Evolutionary conservation across 2,329 filamentous ascomycete species (phyloP).

Genomic region (Exophiala sp.): DNA sequence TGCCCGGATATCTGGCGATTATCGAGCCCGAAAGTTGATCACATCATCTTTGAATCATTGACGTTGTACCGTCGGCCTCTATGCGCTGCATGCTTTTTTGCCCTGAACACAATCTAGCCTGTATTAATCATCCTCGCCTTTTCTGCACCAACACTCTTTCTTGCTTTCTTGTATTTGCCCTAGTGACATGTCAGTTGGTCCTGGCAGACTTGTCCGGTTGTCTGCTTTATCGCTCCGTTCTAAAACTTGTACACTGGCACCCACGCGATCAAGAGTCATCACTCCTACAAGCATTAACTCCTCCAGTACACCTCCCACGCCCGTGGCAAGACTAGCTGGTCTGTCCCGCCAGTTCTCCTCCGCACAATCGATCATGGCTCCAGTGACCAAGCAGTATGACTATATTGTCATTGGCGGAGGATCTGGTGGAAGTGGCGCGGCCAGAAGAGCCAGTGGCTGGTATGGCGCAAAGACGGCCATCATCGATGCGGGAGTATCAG

Average conservation of each 20-base stretch:
- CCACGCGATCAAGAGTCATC: slow-evolving; percentile 1
- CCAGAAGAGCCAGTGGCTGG: slow-evolving; percentile 50
- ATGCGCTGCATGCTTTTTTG: not conserved
- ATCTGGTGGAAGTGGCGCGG: slow-evolving; percentile 50
- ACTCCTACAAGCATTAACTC: not conserved
- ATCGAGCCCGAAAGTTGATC: slow-evolving; percentile 8
- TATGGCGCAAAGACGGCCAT: slow-evolving; percentile 51
- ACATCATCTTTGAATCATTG: slow-evolving; percentile 18
- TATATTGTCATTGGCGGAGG: slow-evolving; percentile 56
- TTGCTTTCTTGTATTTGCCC: slow-evolving; percentile 2
- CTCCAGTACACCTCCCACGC: slow-evolving; percentile 11
- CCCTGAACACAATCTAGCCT: not conserved
- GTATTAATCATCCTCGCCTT: not conserved
- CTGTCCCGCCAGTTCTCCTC: slow-evolving; percentile 42
- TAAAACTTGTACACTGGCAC: slow-evolving; percentile 12
- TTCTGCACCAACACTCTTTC: not conserved
- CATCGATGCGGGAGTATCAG: slow-evolving; percentile 48
- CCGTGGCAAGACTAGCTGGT: slow-evolving; percentile 36
- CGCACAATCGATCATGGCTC: slow-evolving; percentile 41
- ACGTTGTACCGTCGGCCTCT: too few species aligned
- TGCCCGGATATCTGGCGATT: not conserved
- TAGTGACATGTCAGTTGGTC: slow-evolving; percentile 24
- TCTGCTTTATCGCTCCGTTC: slow-evolving; percentile 7
- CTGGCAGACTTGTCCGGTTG: slow-evolving; percentile 13
- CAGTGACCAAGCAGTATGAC: slow-evolving; percentile 49